phyloP scores from a whole-genome alignment of 768 basidiomycete species.

The Lanmaoa pseudosensibilis region DNA sequence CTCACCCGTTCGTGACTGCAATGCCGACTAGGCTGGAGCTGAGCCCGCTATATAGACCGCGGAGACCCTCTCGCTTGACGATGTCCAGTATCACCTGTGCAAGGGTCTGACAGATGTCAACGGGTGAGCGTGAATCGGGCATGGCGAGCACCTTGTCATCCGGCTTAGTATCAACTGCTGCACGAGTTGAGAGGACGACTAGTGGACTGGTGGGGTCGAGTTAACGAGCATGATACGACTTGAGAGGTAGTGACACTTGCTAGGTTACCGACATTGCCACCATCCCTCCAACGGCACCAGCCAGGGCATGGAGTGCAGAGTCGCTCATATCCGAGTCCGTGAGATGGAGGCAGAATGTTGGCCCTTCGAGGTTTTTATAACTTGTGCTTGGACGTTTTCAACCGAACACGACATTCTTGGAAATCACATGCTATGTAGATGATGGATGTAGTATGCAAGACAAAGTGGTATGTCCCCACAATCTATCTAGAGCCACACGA shows the following conservation, averaged over 20 bases:
- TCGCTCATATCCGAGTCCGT: constrained; percentile 53
- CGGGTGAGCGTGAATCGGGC: background rate
- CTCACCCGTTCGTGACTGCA: constrained; percentile 88
- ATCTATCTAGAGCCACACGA: background rate
- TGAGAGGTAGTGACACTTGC: constrained; percentile 42
- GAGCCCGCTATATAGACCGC: constrained; percentile 86
- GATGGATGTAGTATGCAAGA: background rate
- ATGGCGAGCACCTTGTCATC: constrained; percentile 62
- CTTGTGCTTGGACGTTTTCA: background rate
- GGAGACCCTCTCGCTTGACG: constrained; percentile 79
- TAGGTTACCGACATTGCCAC: constrained; percentile 89
- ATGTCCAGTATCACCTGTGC: constrained; percentile 71
- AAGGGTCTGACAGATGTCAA: constrained; percentile 46
- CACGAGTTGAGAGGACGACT: constrained; percentile 88
- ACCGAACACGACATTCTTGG: background rate
- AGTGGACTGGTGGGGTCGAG: constrained; percentile 61
- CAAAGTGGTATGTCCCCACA: background rate
- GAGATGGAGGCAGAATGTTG: background rate
- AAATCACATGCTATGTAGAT: constrained; percentile 18
- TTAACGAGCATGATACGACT: background rate
- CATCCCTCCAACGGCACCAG: constrained; percentile 90
- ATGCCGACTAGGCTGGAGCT: constrained; percentile 85
- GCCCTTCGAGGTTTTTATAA: background rate
- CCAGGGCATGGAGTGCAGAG: constrained; percentile 80
- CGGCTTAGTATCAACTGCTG: constrained; percentile 85